These are phyloP conservation scores for Podila epicladia DNA, from an alignment of 192 early-diverging fungal species.

Conservation along the genomic window DNA sequence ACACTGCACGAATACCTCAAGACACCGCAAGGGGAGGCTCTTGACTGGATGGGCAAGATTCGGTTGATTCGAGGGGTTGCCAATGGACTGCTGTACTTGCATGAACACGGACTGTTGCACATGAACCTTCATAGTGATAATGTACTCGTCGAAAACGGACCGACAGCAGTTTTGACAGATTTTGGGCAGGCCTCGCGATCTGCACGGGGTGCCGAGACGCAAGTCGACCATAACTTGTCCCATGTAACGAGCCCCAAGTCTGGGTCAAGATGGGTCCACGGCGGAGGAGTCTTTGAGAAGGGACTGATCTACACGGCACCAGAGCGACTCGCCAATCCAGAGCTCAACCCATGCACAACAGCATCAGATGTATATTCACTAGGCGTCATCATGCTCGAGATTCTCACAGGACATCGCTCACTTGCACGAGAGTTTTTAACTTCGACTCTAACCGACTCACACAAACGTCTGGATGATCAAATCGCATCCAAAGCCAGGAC, in stretches of 20 bases:
- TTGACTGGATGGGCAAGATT: slow-evolving; percentile 51
- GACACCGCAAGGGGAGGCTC: slow-evolving; percentile 36
- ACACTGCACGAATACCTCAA: slow-evolving; percentile 47
- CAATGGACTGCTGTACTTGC: slow-evolving; percentile 35
- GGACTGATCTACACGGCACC: slow-evolving; percentile 45
- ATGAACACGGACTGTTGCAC: slow-evolving; percentile 44
- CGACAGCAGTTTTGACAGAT: slow-evolving; percentile 38
- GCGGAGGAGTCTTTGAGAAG: slow-evolving; percentile 42
- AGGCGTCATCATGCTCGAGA: slow-evolving; percentile 50
- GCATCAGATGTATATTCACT: slow-evolving; percentile 44
- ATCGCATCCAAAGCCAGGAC: slow-evolving; percentile 4
- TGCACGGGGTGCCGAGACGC: slow-evolving; percentile 9
- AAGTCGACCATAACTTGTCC: background rate
- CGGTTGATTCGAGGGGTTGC: slow-evolving; percentile 49
- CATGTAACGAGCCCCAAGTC: slow-evolving; percentile 18
- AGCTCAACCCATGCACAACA: slow-evolving; percentile 43
- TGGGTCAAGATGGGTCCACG: slow-evolving; percentile 32
- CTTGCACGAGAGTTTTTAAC: slow-evolving; percentile 40
- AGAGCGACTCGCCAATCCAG: slow-evolving; percentile 46
- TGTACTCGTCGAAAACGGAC: slow-evolving; percentile 36
- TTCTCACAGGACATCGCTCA: slow-evolving; percentile 45
- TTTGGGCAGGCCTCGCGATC: slow-evolving; percentile 46
- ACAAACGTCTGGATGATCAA: slow-evolving; percentile 6
- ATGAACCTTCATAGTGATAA: slow-evolving; percentile 54
- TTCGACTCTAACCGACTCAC: slow-evolving; percentile 16